Percentiles rank a stretch among this genome's conserved stretches.
Conservation (phyloP, 768 basidiomycete genomes). For the Coprinopsis strossmayeri region DNA sequence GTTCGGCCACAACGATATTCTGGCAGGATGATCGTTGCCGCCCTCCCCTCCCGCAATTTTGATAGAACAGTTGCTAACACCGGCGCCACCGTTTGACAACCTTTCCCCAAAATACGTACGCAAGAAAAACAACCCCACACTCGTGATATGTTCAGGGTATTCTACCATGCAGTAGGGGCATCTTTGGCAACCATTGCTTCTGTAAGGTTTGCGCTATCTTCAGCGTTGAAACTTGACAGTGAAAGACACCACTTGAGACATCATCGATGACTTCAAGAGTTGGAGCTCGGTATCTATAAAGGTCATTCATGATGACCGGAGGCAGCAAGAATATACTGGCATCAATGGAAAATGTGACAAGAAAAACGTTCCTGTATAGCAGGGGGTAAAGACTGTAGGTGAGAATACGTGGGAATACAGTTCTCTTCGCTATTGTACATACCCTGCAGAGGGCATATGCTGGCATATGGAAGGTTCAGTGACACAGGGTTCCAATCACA, state of each 20-base stretch:
- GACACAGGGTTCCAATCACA: not conserved
- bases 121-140: too few species aligned
- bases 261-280: conserved; percentile 4
- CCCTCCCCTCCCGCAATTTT: not conserved
- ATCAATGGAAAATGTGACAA: not conserved
- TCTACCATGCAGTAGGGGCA: not conserved
- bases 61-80: not conserved
- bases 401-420: too few species aligned
- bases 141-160: too few species aligned
- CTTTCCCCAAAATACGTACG: not conserved
- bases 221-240: too few species aligned
- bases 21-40: not conserved
- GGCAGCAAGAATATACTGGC: not conserved
- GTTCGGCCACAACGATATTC: not conserved
- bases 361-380: not conserved
- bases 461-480: too few species aligned
- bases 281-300: not conserved
- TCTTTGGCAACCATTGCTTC: too few species aligned
- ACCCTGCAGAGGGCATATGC: too few species aligned
- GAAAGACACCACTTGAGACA: too few species aligned
- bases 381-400: not conserved
- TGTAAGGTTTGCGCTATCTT: too few species aligned
- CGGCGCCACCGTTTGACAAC: conserved; percentile 1
- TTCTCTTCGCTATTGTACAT: too few species aligned
- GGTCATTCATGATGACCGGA: not conserved